Conservation (phyloP, 495 filamentous ascomycete genomes). For the Cenococcum geophilum region DNA sequence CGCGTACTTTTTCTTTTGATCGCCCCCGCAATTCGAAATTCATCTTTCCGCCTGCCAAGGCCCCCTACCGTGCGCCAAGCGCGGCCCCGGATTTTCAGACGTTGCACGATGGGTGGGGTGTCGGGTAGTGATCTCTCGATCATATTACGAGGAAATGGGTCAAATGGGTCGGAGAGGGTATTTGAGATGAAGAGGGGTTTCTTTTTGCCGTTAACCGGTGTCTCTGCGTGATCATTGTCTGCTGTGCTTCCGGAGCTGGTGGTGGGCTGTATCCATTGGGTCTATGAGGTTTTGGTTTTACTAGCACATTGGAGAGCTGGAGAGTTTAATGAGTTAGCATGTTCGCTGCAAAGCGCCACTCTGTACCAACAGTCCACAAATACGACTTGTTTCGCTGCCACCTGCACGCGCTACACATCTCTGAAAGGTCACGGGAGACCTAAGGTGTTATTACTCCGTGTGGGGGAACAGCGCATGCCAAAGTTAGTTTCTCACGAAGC, state of each 20-base stretch:
- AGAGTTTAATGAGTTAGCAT: constrained; percentile 19
- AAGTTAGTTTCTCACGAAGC: neutral
- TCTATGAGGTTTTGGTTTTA: constrained; percentile 12
- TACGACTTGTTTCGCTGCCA: constrained; percentile 22
- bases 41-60: constrained; percentile 12
- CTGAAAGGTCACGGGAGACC: constrained; percentile 12
- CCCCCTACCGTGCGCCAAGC: constrained; percentile 18
- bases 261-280: constrained; percentile 5
- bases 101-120: constrained; percentile 24
- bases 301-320: constrained; percentile 19
- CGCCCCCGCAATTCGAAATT: constrained; percentile 22
- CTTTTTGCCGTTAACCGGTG: constrained; percentile 16
- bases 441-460: neutral
- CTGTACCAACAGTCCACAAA: constrained; percentile 29
- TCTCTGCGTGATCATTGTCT: constrained; percentile 22
- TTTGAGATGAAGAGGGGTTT: constrained; percentile 14
- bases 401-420: constrained; percentile 9
- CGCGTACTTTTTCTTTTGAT: constrained; percentile 89
- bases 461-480: neutral
- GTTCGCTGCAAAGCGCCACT: constrained; percentile 22
- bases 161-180: constrained; percentile 11
- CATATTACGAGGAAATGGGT: constrained; percentile 4
- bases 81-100: constrained; percentile 25
- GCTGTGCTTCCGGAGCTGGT: constrained; percentile 12
- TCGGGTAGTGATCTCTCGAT: constrained; percentile 22